phyloP scores from a whole-genome alignment of 768 basidiomycete genomes.

The Boletus subparvulus region DNA sequence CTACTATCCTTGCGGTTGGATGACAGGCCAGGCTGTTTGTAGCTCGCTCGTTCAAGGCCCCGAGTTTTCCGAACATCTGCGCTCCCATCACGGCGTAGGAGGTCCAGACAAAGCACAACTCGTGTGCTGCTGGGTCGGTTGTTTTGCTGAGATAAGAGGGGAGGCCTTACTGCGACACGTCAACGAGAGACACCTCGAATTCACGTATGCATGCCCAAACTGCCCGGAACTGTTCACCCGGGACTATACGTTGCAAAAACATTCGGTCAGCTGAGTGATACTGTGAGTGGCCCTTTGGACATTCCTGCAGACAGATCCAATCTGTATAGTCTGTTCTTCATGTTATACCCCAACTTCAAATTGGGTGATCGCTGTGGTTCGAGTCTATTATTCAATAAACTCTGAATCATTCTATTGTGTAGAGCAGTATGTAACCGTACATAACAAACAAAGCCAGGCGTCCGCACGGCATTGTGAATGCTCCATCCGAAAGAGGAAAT shows the following conservation, averaged over 20 bases:
- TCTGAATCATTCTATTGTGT: too few species aligned
- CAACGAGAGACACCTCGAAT: slow-evolving; percentile 25
- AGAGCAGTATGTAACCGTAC: too few species aligned
- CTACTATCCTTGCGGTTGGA: slow-evolving; percentile 21
- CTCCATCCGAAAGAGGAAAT: too few species aligned
- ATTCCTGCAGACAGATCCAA: too few species aligned
- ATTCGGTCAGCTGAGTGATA: slow-evolving; percentile 4
- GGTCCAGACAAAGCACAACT: too few species aligned
- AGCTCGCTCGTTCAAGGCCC: background rate
- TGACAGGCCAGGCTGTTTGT: background rate
- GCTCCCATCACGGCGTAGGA: slow-evolving; percentile 20
- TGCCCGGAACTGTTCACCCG: slow-evolving; percentile 29
- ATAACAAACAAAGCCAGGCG: too few species aligned
- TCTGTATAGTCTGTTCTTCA: too few species aligned
- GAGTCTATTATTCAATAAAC: too few species aligned
- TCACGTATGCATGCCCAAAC: slow-evolving; percentile 10
- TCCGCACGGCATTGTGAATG: too few species aligned
- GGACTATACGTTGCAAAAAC: slow-evolving; percentile 18
- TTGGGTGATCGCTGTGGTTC: too few species aligned
- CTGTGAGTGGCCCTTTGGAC: background rate
- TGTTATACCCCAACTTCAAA: too few species aligned
- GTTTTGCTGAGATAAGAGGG: slow-evolving; percentile 22
- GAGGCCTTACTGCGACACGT: slow-evolving; percentile 29
- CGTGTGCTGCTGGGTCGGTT: slow-evolving; percentile 21
- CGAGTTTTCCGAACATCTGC: slow-evolving; percentile 24